Percentiles rank a stretch among this genome's conserved stretches.
Conservation (phyloP, 352 stramenopile species). For the Pythium biforme region DNA sequence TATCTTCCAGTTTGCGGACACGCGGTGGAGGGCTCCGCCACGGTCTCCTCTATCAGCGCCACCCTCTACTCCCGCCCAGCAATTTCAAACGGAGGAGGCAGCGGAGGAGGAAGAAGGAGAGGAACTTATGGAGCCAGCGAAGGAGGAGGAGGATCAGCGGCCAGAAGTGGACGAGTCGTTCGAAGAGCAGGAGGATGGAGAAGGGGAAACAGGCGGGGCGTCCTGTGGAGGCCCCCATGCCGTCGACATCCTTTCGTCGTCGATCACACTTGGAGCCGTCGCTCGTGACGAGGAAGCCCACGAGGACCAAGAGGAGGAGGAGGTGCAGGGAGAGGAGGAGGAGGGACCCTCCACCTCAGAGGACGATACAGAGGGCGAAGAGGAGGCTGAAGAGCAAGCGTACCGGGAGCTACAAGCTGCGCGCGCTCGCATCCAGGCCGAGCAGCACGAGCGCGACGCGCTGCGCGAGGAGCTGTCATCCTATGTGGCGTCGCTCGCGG, state of each 20-base stretch:
- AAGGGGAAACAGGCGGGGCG: background rate
- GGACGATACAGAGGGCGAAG: background rate
- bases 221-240: conserved; percentile 5
- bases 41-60: background rate
- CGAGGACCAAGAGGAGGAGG: background rate
- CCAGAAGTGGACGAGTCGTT: conserved; percentile 20
- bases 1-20: conserved; percentile 14
- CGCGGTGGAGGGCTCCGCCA: background rate
- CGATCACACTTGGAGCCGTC: too few relatives aligned
- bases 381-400: conserved; percentile 22
- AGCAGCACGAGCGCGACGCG: conserved; percentile 39
- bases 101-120: conserved; percentile 1
- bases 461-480: conserved; percentile 41
- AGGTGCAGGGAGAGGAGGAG: conserved; percentile 7
- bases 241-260: background rate
- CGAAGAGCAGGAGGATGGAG: background rate
- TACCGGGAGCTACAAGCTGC: conserved; percentile 25
- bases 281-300: background rate
- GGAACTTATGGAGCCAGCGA: background rate
- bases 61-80: background rate
- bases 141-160: background rate
- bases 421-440: conserved; percentile 18
- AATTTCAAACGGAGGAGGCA: background rate
- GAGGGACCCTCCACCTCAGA: background rate
- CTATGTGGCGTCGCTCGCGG: conserved; percentile 44